These are phyloP conservation scores for Microthyrium microscopicum DNA, from an alignment of 2,329 filamentous ascomycete genomes.

Conservation along the genomic window DNA sequence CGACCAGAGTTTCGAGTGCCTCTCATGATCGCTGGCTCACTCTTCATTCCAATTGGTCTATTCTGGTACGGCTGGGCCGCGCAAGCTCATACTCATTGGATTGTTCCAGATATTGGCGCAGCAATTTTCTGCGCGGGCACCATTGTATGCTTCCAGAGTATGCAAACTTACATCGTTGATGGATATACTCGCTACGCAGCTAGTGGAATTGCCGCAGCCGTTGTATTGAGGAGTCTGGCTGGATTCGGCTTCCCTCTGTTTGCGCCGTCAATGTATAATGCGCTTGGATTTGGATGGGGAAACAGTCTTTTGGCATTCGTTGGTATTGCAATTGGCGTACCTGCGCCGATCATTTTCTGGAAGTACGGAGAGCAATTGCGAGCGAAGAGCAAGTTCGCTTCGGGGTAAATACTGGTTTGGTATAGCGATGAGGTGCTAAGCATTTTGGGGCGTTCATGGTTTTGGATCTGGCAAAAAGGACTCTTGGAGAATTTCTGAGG, in stretches of 20 bases:
- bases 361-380: slow-evolving; percentile 30
- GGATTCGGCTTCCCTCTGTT: slow-evolving; percentile 29
- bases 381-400: slow-evolving; percentile 31
- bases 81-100: slow-evolving; percentile 33
- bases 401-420: slow-evolving; percentile 18
- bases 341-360: slow-evolving; percentile 35
- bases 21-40: slow-evolving; percentile 34
- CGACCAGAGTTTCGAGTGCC: slow-evolving; percentile 47
- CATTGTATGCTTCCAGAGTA: slow-evolving; percentile 27
- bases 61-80: slow-evolving; percentile 44
- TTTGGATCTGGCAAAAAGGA: no score
- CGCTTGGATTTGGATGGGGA: slow-evolving; percentile 25
- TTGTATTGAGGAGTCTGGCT: slow-evolving; percentile 23
- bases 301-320: slow-evolving; percentile 22
- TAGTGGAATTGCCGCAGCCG: slow-evolving; percentile 26
- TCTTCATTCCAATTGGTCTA: slow-evolving; percentile 35
- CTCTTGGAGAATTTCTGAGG: no score
- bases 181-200: slow-evolving; percentile 28
- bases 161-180: slow-evolving; percentile 29
- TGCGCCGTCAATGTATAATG: slow-evolving; percentile 23
- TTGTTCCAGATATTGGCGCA: slow-evolving; percentile 37
- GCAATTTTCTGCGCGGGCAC: slow-evolving; percentile 30
- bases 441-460: no score
- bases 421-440: no score
- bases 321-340: slow-evolving; percentile 21